Base-by-base conservation (phyloP, 1,284 basidiomycete genomes). In the Fomitopsis pinicola region DNA sequence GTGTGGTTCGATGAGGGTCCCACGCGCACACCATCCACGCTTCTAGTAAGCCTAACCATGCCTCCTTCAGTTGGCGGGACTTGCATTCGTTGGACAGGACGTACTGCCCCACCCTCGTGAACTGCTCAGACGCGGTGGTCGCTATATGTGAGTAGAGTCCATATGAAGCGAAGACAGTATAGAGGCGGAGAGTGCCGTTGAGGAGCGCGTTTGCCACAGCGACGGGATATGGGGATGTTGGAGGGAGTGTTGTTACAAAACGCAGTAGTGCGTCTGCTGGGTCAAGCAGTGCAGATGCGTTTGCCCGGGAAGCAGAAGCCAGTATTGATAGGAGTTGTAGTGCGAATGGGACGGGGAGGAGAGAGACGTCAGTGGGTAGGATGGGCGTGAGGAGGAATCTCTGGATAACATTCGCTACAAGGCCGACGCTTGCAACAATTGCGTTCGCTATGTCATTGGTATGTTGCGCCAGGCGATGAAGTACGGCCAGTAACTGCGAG, bases 1-100 rank as follows among this genome's bases (percentile, higher is more conserved):
- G 93, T 7, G 87, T 89, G 7, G 94, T 96, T 61, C 83, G 80
- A 72, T 98, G 96, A 2, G 96, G 95, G 71, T 98, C 92, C 22
- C 86, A 82, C 0, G 95, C 92, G 66, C 94, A 96, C 1, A 85
- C 79, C 7, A 81, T 89, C 95, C 95, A 98, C 0, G 81, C 76
- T 59, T 85, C 82, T 1, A 94, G 67, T 3, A 93, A 73, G 46
- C 71, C 72, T 14, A 76, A 75, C 83, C 82, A 94, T 10, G 81
- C 77, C 30, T 72, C 66, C 40, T 76, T 73, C 17, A 87, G 69
- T 2, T 66, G 67, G 17, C 59, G 62, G 1, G 77, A 80, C 3
- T 63, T 66, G 64, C 78, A 80, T 6, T 70, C 66, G 3, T 73
- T 68, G 1, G 79, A 80, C 5, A 76, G 64, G 2, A 85, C 69